Base-by-base conservation (phyloP, 805 yeast species). In the Cyberlindnera americana region DNA sequence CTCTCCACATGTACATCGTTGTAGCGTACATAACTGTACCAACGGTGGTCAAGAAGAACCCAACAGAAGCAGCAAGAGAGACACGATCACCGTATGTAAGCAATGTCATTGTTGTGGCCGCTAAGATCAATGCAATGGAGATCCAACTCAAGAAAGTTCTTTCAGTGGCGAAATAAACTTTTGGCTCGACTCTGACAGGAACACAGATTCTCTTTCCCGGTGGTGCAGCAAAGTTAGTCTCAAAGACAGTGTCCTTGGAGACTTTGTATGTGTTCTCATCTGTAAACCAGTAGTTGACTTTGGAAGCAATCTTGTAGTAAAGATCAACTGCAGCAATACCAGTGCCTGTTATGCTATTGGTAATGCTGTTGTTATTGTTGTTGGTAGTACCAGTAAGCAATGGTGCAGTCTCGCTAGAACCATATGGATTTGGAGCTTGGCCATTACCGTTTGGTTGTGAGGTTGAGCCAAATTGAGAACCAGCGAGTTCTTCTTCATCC, bases 111-210 rank as follows among this genome's bases (percentile, higher is more conserved):
- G 96, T 95, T 29, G 95, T 84, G 34, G 91, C 95, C 31, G 93
- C 89, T 41, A 93, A 70, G 30, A 91, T 70, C 70, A 93, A 77
- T 8, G 93, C 86, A 52, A 93, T 87, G 29, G 95, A 90, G 40
- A 91, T 67, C 99, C 99, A 93, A 29, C 95, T 78, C 47, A 93
- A 70, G 57, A 81, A 91, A 0, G 99, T 93, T 66, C 99, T 79
- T 64, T 93, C 99, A 18, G 95, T 88, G 6, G 99, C 99, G 64
- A 93, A 93, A 61, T 93, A 93, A n/a, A 93, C 99, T 67, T 93
- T 93, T 43, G 99, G 99, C 65, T 93, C 99, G 26, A 93, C 90
- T 56, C 99, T 77, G 27, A 93, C 95, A 3, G 98, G 99, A 8
- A 93, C 93, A 56, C 89, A 78, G 43, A 93, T 86, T 32, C 75